Base-by-base conservation (phyloP, 306 rosid species). In the Carpinus viminea region DNA sequence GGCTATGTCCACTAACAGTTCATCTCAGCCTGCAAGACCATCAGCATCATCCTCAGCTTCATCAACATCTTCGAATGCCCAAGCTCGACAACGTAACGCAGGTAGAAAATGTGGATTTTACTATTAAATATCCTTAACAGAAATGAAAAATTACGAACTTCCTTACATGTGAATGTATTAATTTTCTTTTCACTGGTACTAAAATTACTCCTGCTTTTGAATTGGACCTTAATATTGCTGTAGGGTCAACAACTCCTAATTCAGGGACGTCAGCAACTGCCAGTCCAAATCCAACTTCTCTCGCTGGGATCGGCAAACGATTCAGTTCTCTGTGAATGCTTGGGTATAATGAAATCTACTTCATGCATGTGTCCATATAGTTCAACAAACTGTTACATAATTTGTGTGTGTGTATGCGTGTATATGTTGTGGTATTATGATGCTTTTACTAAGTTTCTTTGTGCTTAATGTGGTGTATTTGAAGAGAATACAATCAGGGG, bases 271-370 rank as follows among this genome's bases (percentile, higher is more conserved):
- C 99, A 28, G 68, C 93, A 79, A 79, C 88, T 43, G 41, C 90
- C 15, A 88, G 81, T 76, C 66, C 98, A 51, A 83, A 70, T 72
- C 85, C 97, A 60, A 54, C 90, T 78, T 78, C 94, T 60, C 74
- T 91, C 93, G 89, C 36, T 95, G 99, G 98, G 98, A 91, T 85
- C 85, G 86, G 38, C 91, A 93, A 83, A 96, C 98, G 2, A 85
- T 96, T 78, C 92, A 86, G 73, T 96, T 96, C 79, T 93, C 99
- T 31, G 88, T 93, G 70, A 91, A 96, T 83, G 99, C 99, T 80
- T 96, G 99, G 99, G 99, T 93, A 90, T 31, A 28, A 68, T 52
- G 52, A 76, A 15, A 72, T 72, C 70, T 76, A 18, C 41, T 72
- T 26, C 78, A 81, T 72, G 47, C 68, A 21, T 76, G 24, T 62